Evolutionary conservation across 1,284 basidiomycete genomes (phyloP).

Genomic region (Ustilago curta): DNA sequence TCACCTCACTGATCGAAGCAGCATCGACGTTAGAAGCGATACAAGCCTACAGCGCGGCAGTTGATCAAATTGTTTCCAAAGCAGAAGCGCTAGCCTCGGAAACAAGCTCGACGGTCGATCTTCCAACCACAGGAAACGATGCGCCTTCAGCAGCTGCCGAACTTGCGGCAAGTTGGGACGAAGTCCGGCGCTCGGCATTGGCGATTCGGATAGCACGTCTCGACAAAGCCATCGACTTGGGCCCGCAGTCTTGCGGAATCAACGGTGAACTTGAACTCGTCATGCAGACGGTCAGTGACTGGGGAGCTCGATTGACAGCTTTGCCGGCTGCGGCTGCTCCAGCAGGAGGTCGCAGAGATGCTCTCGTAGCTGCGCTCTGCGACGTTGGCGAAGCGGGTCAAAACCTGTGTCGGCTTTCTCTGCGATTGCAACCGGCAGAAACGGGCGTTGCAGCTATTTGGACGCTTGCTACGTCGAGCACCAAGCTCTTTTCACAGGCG

Average conservation of each 20-base stretch:
- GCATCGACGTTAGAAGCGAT: conserved; percentile 14
- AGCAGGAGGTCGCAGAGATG: conserved; percentile 2
- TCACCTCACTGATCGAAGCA: conserved; percentile 38
- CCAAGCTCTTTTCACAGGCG: conserved; percentile 44
- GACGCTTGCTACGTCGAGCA: conserved; percentile 33
- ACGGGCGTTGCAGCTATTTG: conserved; percentile 31
- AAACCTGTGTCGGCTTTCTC: conserved; percentile 26
- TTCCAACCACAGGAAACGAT: conserved; percentile 11
- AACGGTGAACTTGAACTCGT: conserved; percentile 20
- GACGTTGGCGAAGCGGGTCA: conserved; percentile 46
- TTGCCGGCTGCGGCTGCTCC: conserved; percentile 5
- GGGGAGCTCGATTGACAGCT: conserved; percentile 21
- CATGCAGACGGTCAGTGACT: conserved; percentile 23
- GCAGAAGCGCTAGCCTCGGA: conserved; percentile 13
- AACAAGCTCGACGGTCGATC: not conserved
- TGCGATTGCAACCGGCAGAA: conserved; percentile 20
- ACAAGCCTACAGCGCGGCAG: conserved; percentile 12
- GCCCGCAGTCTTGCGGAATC: conserved; percentile 2
- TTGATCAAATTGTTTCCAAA: conserved; percentile 6
- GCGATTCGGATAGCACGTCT: conserved; percentile 18
- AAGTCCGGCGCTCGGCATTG: conserved; percentile 25
- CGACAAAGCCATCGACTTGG: conserved; percentile 23
- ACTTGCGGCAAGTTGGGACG: conserved; percentile 23
- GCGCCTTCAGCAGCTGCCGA: conserved; percentile 16
- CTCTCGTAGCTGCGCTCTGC: conserved; percentile 35